Conservation (phyloP, 495 filamentous ascomycete species). For the Poronia punctata region DNA sequence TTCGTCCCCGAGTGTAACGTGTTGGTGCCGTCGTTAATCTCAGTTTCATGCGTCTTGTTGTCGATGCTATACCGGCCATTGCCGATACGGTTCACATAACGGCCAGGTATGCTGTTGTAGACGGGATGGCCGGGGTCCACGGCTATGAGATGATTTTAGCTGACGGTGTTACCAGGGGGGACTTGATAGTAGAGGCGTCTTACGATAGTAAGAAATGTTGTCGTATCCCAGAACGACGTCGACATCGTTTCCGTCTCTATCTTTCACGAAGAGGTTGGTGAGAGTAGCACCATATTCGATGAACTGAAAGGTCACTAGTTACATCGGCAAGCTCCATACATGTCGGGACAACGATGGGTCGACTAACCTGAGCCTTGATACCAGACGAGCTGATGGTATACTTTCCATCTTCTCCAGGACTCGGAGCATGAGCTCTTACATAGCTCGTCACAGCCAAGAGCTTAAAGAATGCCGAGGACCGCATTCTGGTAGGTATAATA, state of each 20-base stretch:
- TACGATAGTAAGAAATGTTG: conserved; percentile 43
- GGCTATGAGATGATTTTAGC: conserved; percentile 31
- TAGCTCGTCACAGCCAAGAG: conserved; percentile 18
- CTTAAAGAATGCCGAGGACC: conserved; percentile 14
- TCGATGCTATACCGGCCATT: conserved; percentile 47
- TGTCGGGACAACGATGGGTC: conserved; percentile 1
- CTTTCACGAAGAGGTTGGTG: conserved; percentile 52
- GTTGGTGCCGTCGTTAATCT: conserved; percentile 50
- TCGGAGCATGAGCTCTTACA: conserved; percentile 17
- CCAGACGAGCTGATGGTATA: conserved; percentile 44
- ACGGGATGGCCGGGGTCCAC: conserved; percentile 43
- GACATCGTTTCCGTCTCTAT: conserved; percentile 47
- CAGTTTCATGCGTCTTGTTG: conserved; percentile 39
- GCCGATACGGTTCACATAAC: conserved; percentile 52
- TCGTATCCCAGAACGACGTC: conserved; percentile 51
- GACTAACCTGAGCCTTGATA: conserved; percentile 49
- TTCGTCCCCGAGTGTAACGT: conserved; percentile 55
- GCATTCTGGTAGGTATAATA: conserved; percentile 18
- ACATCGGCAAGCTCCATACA: conserved; percentile 2
- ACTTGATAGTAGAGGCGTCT: conserved; percentile 7
- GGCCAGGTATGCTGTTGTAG: conserved; percentile 46
- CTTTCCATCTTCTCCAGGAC: conserved; percentile 21
- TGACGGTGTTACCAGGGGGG: conserved; percentile 8
- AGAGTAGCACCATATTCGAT: conserved; percentile 49
- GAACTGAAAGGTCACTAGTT: conserved; percentile 31